These are phyloP conservation scores for Cercophora scortea DNA, from an alignment of 495 filamentous ascomycete genomes.

Conservation along the genomic window DNA sequence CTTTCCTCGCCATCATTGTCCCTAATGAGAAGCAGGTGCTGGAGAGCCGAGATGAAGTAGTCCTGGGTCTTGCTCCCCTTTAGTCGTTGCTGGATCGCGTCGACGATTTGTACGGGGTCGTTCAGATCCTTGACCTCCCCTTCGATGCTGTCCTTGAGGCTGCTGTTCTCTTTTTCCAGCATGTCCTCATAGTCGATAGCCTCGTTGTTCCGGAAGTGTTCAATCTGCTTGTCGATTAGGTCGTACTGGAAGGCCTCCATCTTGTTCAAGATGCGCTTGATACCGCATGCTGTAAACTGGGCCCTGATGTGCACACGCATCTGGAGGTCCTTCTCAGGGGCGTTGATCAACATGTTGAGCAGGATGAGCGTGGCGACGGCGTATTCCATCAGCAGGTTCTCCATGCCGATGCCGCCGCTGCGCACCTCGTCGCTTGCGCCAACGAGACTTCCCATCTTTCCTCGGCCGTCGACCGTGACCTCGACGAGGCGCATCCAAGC, in stretches of 20 bases:
- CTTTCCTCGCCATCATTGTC: constrained; percentile 91
- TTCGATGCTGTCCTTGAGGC: constrained; percentile 82
- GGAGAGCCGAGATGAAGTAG: constrained; percentile 91
- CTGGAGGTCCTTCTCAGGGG: constrained; percentile 80
- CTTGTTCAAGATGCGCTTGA: constrained; percentile 89
- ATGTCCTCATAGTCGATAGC: constrained; percentile 98
- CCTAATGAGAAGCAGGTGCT: constrained; percentile 88
- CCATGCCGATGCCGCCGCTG: constrained; percentile 96
- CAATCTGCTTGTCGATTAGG: constrained; percentile 95
- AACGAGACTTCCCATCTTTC: constrained; percentile 97
- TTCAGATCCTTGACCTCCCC: constrained; percentile 90
- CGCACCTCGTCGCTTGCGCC: constrained; percentile 95
- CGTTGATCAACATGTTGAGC: constrained; percentile 95
- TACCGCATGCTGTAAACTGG: constrained; percentile 91
- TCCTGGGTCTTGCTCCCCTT: constrained; percentile 79
- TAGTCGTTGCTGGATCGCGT: constrained; percentile 84
- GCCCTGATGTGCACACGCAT: constrained; percentile 89
- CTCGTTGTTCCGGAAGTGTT: constrained; percentile 87
- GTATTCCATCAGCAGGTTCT: constrained; percentile 98
- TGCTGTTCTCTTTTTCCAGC: constrained; percentile 82
- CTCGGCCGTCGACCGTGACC: constrained; percentile 91
- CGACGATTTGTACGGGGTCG: constrained; percentile 86
- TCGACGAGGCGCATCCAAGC: constrained; percentile 99
- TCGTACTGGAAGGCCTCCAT: constrained; percentile 99
- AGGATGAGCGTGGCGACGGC: constrained; percentile 90